A percentile compares a stretch with the other conserved stretches of the same genome.
Conservation (phyloP, 805 yeast genomes). For the Wickerhamiella siamensis region DNA sequence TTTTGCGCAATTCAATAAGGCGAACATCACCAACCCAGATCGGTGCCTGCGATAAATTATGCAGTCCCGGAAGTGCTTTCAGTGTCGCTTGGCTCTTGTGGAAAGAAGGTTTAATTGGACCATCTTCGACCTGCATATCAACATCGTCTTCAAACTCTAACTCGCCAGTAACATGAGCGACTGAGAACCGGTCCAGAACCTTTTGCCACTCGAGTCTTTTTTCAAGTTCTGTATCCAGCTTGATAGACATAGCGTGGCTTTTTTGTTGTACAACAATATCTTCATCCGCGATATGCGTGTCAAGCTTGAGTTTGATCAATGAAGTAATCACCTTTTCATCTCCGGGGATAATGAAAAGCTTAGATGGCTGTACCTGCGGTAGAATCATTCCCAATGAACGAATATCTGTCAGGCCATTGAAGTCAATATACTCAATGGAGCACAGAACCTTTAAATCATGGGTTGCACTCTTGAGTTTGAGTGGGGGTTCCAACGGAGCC, state of each 20-base stretch:
- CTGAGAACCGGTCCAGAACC: conserved; percentile 62
- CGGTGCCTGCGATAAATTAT: not conserved
- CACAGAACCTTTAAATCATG: conserved; percentile 43
- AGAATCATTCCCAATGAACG: conserved; percentile 68
- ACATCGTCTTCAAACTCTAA: conserved; percentile 8
- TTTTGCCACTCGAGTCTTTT: conserved; percentile 67
- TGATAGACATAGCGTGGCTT: conserved; percentile 26
- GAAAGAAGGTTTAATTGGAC: not conserved
- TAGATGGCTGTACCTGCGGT: conserved; percentile 65
- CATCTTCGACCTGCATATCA: conserved; percentile 7
- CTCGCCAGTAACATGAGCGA: conserved; percentile 71
- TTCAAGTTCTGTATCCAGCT: conserved; percentile 51
- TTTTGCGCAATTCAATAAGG: conserved; percentile 62
- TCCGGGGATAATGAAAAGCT: conserved; percentile 42
- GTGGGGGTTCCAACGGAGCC: conserved; percentile 28
- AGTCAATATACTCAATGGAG: conserved; percentile 60
- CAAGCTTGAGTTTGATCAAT: conserved; percentile 1
- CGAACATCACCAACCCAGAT: conserved; percentile 70
- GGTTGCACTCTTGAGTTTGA: conserved; percentile 27
- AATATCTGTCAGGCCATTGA: conserved; percentile 71
- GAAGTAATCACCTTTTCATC: conserved; percentile 12
- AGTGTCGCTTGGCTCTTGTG: not conserved
- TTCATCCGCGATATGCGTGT: conserved; percentile 8
- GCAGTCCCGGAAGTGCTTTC: not conserved
- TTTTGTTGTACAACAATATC: conserved; percentile 9